These are phyloP conservation scores for Solanum ossicruentum DNA, from an alignment of 257 asterid genomes.

Conservation along the genomic window DNA sequence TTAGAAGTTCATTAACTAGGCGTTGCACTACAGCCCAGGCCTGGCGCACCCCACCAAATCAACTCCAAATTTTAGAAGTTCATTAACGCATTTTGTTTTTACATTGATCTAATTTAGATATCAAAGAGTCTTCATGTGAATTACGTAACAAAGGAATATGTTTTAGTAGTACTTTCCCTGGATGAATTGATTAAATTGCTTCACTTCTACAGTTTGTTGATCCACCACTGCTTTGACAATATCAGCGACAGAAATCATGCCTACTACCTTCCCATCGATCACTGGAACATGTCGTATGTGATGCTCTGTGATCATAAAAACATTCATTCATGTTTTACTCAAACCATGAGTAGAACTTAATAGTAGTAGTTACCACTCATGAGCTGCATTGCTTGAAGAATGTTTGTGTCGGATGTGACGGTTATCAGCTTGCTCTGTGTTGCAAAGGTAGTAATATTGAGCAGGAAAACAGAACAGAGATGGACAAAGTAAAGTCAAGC, in stretches of 20 bases:
- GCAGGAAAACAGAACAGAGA: background rate
- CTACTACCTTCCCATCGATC: constrained; percentile 66
- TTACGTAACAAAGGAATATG: no score
- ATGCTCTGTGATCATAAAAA: constrained; percentile 32
- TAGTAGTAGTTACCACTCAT: constrained; percentile 45
- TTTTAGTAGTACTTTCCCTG: constrained; percentile 34
- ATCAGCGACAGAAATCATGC: constrained; percentile 62
- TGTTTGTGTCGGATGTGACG: constrained; percentile 57
- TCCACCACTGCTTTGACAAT: constrained; percentile 60
- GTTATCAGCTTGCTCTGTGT: constrained; percentile 55
- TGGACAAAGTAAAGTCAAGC: background rate
- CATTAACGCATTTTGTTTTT: background rate
- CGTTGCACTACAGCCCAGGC: background rate
- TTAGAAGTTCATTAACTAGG: background rate
- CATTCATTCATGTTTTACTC: background rate
- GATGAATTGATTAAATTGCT: constrained; percentile 44
- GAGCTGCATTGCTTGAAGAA: constrained; percentile 72
- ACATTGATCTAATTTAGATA: constrained; percentile 12
- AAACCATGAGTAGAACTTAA: background rate
- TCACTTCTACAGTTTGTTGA: constrained; percentile 61
- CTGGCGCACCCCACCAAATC: background rate
- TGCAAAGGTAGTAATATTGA: background rate
- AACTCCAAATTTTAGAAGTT: no score
- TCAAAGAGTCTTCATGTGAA: no score
- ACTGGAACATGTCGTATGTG: constrained; percentile 71